Evolutionary conservation across 805 yeast species (phyloP).

Genomic region (Saccharomycopsis olivae): DNA sequence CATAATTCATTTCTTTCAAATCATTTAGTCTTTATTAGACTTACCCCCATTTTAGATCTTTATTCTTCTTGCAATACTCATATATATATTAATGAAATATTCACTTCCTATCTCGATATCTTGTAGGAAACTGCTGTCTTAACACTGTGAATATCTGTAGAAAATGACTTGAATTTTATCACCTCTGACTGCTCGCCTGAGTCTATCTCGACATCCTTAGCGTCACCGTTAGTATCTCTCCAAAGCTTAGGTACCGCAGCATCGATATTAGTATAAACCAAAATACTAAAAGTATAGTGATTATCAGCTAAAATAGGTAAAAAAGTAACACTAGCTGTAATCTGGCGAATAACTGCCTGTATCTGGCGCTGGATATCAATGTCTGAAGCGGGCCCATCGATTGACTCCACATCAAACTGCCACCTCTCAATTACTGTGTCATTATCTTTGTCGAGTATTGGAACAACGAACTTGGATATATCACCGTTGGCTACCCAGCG

Average conservation of each 20-base stretch:
- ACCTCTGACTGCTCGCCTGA: constrained; percentile 33
- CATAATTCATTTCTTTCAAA: no score
- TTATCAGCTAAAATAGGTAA: constrained; percentile 56
- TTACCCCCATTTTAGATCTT: no score
- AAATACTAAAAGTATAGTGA: constrained; percentile 67
- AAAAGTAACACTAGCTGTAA: constrained; percentile 79
- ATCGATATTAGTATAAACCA: constrained; percentile 56
- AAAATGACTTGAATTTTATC: constrained; percentile 59
- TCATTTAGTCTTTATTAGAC: no score
- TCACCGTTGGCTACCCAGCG: constrained; percentile 65
- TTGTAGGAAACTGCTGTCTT: constrained; percentile 55
- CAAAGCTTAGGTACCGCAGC: constrained; percentile 62
- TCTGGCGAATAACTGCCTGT: constrained; percentile 79
- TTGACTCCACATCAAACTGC: constrained; percentile 50
- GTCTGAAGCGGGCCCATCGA: neutral
- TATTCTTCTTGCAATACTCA: no score
- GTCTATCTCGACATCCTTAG: constrained; percentile 42
- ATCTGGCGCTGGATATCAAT: constrained; percentile 52
- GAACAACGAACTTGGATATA: constrained; percentile 59
- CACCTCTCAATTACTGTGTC: constrained; percentile 72
- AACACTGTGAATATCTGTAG: constrained; percentile 57
- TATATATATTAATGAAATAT: no score
- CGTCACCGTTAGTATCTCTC: constrained; percentile 56
- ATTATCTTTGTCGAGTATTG: constrained; percentile 56
- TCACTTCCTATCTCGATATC: no score